These are phyloP conservation scores for Naegleria gruberi DNA, from an alignment of 208 protist genomes.

Conservation along the genomic window DNA sequence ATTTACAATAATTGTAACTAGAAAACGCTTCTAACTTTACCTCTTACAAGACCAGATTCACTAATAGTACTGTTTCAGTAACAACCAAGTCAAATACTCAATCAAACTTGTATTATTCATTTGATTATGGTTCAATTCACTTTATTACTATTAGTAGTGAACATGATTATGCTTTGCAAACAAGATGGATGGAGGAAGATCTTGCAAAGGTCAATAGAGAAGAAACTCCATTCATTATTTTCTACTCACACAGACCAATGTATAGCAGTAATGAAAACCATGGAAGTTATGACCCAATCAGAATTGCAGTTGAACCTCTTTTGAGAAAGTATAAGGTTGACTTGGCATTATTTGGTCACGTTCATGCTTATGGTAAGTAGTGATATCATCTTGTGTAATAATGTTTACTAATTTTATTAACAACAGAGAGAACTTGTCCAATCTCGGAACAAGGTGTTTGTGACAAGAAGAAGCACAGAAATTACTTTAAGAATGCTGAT, in stretches of 20 bases:
- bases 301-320: conserved; percentile 21
- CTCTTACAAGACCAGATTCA: neutral
- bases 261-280: conserved; percentile 41
- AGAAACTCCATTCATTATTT: conserved; percentile 46
- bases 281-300: conserved; percentile 29
- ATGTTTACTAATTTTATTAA: too few relatives aligned
- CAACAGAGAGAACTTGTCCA: neutral
- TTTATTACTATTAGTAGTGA: conserved; percentile 42
- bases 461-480: neutral
- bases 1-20: neutral
- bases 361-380: conserved; percentile 31
- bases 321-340: conserved; percentile 29
- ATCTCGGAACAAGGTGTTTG: neutral
- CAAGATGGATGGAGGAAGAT: conserved; percentile 44
- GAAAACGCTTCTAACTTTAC: conserved; percentile 31
- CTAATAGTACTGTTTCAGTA: neutral
- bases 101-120: conserved; percentile 38
- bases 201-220: conserved; percentile 34
- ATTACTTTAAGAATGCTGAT: neutral
- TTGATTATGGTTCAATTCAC: conserved; percentile 41
- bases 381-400: too few relatives aligned
- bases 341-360: conserved; percentile 34
- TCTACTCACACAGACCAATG: conserved; percentile 43
- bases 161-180: conserved; percentile 42
- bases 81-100: conserved; percentile 9